These are phyloP conservation scores for Colletotrichum echinochloae DNA, from an alignment of 2,329 filamentous ascomycete species.

Conservation along the genomic window DNA sequence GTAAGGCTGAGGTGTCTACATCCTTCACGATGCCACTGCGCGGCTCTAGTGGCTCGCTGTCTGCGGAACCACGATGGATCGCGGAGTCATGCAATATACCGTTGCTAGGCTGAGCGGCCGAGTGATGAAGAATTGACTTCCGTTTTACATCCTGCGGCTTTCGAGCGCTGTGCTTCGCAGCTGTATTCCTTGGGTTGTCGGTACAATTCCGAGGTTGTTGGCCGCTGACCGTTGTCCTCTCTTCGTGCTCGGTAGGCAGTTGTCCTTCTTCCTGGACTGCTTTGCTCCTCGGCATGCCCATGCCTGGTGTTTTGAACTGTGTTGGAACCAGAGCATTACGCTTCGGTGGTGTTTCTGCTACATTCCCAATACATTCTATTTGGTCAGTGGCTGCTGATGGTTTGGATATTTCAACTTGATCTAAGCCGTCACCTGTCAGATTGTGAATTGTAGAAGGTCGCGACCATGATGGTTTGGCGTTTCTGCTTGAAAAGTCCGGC, in stretches of 20 bases:
- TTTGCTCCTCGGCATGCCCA: background rate
- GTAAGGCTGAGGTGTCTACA: background rate
- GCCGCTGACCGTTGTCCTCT: background rate
- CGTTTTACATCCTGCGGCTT: background rate
- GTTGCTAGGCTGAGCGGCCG: background rate
- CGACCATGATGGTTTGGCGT: background rate
- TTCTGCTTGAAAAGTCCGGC: background rate
- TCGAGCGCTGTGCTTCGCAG: background rate
- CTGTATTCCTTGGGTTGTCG: background rate
- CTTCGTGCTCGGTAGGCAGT: background rate
- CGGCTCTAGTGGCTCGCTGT: background rate
- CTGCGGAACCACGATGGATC: background rate
- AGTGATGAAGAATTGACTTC: background rate
- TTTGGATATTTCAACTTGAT: background rate
- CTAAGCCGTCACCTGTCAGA: background rate
- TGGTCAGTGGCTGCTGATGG: background rate
- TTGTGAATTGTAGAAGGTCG: background rate
- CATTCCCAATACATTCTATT: background rate
- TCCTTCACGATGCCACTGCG: background rate
- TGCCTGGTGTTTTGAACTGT: background rate
- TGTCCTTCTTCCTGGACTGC: background rate
- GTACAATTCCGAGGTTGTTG: background rate
- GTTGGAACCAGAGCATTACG: background rate
- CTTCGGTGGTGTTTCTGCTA: background rate
- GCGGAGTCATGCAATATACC: background rate